Evolutionary conservation across 345 rosid genomes (phyloP), one percentile per base, ranked within the genome.

Genomic region (Hibiscus tridactylites): DNA sequence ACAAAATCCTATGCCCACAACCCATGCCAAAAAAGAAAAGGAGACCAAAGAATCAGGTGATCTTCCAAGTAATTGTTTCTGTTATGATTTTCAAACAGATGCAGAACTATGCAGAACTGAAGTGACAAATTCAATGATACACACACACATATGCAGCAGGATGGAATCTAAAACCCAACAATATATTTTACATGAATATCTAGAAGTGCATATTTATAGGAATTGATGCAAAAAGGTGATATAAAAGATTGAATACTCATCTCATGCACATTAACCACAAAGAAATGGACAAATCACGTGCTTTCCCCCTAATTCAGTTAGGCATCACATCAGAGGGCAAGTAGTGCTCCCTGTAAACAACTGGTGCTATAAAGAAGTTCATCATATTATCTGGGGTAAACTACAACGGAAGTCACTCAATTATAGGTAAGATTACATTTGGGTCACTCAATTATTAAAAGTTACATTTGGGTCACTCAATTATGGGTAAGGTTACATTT

Each of bases 71-170:
- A 21, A 53, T 33, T 44, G 16, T 61, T 26, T 17, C 47, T 35
- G n/a, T 33, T 53, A 68, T 46, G 65, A 21, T 42, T 12, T 65
- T 66, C 75, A 57, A 42, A 61, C 31, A 68, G 62, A 24, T 5
- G 61, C 35, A 15, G 39, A 49, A 28, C 31, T 19, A 16, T 21
- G 21, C 21, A 21, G 0, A 21, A 21, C 0, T 21, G 42, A 11
- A 42, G 69, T 5, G 7, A 17, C 24, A 28, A 4, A 26, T 46
- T 47, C 35, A 6, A 64, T 2, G 19, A 17, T 10, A 65, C 9
- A 49, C 16, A 46, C 4, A 19, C 5, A 19, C 8, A 29, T 49
- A 39, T 33, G 6, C 5, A 26, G 33, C 13, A 15, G 56, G 57
- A 15, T 3, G 9, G 11, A 65, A 44, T 5, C 35, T 46, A 65